Conservation (phyloP, 2,329 filamentous ascomycete species). For the Venturia aucupariae region DNA sequence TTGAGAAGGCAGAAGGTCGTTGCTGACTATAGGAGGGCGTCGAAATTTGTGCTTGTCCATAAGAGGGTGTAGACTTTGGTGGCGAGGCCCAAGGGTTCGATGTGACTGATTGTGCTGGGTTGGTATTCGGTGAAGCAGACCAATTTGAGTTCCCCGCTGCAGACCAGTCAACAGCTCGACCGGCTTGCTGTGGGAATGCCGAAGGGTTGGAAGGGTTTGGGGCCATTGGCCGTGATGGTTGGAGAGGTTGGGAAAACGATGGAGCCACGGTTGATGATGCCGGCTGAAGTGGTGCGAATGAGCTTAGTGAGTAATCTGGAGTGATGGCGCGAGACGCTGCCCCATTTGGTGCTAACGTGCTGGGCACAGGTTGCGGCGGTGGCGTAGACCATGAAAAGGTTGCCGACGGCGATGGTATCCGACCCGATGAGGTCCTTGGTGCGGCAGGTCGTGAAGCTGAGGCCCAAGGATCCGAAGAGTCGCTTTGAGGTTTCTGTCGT, state of each 20-base stretch:
- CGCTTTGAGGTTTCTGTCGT: constrained; percentile 35
- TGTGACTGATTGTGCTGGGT: not conserved
- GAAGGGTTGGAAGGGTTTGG: not conserved
- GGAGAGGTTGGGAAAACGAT: constrained; percentile 29
- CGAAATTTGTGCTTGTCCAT: not conserved
- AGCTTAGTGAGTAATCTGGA: constrained; percentile 40
- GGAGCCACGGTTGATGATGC: constrained; percentile 22
- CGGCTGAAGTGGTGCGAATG: constrained; percentile 40
- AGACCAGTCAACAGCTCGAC: constrained; percentile 8
- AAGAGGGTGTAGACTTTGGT: not conserved
- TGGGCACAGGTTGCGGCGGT: constrained; percentile 19
- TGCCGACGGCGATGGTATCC: constrained; percentile 26
- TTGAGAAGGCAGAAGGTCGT: not conserved
- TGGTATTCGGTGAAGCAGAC: not conserved
- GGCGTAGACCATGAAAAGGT: constrained; percentile 39
- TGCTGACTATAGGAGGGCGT: not conserved
- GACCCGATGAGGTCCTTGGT: constrained; percentile 21
- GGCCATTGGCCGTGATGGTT: constrained; percentile 21
- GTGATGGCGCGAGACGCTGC: constrained; percentile 39
- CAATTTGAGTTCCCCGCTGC: constrained; percentile 7
- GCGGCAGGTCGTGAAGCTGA: constrained; percentile 24
- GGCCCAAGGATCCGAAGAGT: constrained; percentile 34
- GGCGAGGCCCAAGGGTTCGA: constrained; percentile 1
- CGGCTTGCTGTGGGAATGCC: not conserved
- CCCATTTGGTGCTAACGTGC: constrained; percentile 16